Base-by-base conservation (phyloP, 1,284 basidiomycete species). In the Neolentinus lepideus region DNA sequence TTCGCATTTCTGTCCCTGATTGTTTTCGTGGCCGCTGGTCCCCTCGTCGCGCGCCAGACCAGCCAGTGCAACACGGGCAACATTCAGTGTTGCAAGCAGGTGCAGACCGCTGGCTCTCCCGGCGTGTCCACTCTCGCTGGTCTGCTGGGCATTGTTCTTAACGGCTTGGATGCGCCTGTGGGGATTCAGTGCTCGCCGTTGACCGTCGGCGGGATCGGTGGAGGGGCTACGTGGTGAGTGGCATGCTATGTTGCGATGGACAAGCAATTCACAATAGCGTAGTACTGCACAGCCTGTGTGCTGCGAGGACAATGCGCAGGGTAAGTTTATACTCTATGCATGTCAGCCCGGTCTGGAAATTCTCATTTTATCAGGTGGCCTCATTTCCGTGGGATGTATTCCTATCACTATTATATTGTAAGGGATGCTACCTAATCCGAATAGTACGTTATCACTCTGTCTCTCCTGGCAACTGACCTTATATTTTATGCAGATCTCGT, bases 161-260 rank as follows among this genome's bases (percentile, higher is more conserved):
- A 50, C 14, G 36, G 59, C 22, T 16, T 50, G 12, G 58, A 54
- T 11, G 33, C 59, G 3, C 66, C 61, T 54, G 57, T 46, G 45
- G 68, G 63, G 10, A 51, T 69, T 52, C 33, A 57, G 50, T 68
- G 67, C 51, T 57, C 46, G 14, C 68, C 67, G 10, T 2, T 69
- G 46, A 60, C 59, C 21, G 43, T 63, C 10, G 47, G 51, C 19
- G 66, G 68, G 2, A 54, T 54, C 10, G 66, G 67, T 31, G 29
- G 29, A 14, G 38, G 38, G 6, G 21, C 26, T 19, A 6, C 4
- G 12, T 52, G 51, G 47, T 50, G 22, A 25, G 47, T n/a, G 19
- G 6, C 12, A 43, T 50, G 21, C 47, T 21, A 12, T 50, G 6
- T 47, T 26, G 27, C 14, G 16, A 21, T 50, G 4, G 47, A 50